These are phyloP conservation scores for Amanita inopinata DNA, from an alignment of 768 basidiomycete genomes.

Conservation along the genomic window DNA sequence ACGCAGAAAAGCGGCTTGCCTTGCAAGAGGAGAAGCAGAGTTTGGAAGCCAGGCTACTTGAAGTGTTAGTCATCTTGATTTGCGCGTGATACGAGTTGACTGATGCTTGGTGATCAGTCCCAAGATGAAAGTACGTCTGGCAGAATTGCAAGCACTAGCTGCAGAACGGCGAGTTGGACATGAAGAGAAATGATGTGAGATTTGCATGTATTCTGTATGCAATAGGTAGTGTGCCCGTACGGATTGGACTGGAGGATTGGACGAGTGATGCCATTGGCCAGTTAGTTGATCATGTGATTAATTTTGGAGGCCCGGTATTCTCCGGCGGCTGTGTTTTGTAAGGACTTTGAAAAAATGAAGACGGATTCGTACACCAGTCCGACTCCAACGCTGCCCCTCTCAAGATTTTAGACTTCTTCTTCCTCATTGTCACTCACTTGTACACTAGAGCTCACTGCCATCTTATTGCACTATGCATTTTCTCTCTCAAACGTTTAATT, in stretches of 20 bases:
- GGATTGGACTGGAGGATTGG: too few relatives aligned
- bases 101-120: conserved; percentile 36
- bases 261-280: too few relatives aligned
- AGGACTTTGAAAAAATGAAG: not conserved
- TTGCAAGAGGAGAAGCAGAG: conserved; percentile 92
- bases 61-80: conserved; percentile 54
- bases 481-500: conserved; percentile 76
- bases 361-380: not conserved
- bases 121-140: conserved; percentile 69
- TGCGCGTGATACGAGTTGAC: not conserved
- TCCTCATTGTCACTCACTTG: not conserved
- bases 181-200: not conserved
- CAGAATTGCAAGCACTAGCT: conserved; percentile 43
- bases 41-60: conserved; percentile 74
- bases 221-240: too few relatives aligned
- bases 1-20: conserved; percentile 82
- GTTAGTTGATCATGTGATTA: conserved; percentile 1
- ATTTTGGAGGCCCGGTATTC: not conserved
- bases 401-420: not conserved
- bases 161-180: conserved; percentile 6
- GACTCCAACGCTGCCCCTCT: not conserved
- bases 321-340: conserved; percentile 6
- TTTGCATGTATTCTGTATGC: too few relatives aligned
- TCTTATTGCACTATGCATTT: conserved; percentile 56
- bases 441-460: not conserved